These are phyloP conservation scores for Pichia sp. DNA, from an alignment of 1,139 yeast species.

Conservation along the genomic window DNA sequence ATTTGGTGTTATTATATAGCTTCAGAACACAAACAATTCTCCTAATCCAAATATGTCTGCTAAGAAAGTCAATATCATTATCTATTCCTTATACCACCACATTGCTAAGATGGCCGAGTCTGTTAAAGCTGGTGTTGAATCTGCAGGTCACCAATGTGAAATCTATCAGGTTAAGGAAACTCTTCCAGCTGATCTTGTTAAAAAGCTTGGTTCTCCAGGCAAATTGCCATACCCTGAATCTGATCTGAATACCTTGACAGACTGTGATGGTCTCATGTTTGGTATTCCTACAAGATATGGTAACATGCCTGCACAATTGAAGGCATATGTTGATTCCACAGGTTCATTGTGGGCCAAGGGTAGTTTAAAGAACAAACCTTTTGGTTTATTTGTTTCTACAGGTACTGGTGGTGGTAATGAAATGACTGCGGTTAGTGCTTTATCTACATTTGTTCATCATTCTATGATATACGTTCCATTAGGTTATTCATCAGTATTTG, in stretches of 20 bases:
- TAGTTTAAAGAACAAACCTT: slow-evolving; percentile 63
- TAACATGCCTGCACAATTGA: slow-evolving; percentile 74
- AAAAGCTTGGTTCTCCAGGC: slow-evolving; percentile 58
- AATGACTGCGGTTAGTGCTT: slow-evolving; percentile 53
- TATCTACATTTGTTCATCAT: slow-evolving; percentile 68
- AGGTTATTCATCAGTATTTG: slow-evolving; percentile 62
- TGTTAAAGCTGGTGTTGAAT: slow-evolving; percentile 60
- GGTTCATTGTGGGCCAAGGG: slow-evolving; percentile 79
- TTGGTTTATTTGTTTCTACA: slow-evolving; percentile 69
- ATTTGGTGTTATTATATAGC: too few species aligned
- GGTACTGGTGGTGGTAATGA: slow-evolving; percentile 87
- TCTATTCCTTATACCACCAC: slow-evolving; percentile 79
- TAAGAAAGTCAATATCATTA: slow-evolving; percentile 41
- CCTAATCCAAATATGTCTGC: too few species aligned
- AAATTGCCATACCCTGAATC: slow-evolving; percentile 64
- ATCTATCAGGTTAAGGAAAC: slow-evolving; percentile 80
- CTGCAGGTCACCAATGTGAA: slow-evolving; percentile 66
- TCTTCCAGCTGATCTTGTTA: slow-evolving; percentile 54
- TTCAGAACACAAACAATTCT: too few species aligned
- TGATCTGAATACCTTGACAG: slow-evolving; percentile 46
- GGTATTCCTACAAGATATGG: slow-evolving; percentile 83
- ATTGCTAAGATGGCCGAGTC: slow-evolving; percentile 60
- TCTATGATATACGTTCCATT: slow-evolving; percentile 73
- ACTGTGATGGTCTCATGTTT: slow-evolving; percentile 69
- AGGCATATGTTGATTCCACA: slow-evolving; percentile 71